phyloP scores from a whole-genome alignment of 1,139 yeast genomes.

The Scheffersomyces illinoinensis region DNA sequence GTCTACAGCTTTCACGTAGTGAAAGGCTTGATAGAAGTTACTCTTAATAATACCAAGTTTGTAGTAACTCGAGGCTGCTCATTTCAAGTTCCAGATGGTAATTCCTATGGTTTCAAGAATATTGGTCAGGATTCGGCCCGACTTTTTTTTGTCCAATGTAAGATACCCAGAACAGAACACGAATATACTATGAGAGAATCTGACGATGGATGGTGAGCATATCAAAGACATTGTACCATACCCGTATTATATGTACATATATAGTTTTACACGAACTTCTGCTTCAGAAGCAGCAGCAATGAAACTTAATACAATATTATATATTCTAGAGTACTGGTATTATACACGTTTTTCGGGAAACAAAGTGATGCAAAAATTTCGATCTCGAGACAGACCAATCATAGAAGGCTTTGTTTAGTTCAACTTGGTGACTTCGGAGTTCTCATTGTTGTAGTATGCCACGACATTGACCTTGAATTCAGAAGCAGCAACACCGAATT shows the following conservation, averaged over 20 bases:
- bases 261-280: not conserved
- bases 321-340: not conserved
- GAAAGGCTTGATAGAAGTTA: constrained; percentile 69
- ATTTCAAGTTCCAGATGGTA: constrained; percentile 78
- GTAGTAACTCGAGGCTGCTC: constrained; percentile 73
- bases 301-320: not conserved
- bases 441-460: constrained; percentile 73
- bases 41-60: constrained; percentile 59
- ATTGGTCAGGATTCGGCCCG: constrained; percentile 57
- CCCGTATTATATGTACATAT: not conserved
- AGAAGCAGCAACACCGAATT: constrained; percentile 92
- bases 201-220: constrained; percentile 7
- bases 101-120: constrained; percentile 65
- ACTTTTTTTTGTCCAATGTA: constrained; percentile 77
- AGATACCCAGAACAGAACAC: constrained; percentile 8
- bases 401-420: constrained; percentile 3
- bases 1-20: constrained; percentile 75
- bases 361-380: not conserved
- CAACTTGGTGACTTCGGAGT: constrained; percentile 30
- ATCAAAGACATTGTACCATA: not conserved
- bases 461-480: constrained; percentile 80
- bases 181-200: constrained; percentile 3
- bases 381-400: not conserved
- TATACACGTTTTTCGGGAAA: not conserved
- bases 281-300: not conserved